Evolutionary conservation across 768 basidiomycete species (phyloP).

Genomic region (Tulasnella sp.): DNA sequence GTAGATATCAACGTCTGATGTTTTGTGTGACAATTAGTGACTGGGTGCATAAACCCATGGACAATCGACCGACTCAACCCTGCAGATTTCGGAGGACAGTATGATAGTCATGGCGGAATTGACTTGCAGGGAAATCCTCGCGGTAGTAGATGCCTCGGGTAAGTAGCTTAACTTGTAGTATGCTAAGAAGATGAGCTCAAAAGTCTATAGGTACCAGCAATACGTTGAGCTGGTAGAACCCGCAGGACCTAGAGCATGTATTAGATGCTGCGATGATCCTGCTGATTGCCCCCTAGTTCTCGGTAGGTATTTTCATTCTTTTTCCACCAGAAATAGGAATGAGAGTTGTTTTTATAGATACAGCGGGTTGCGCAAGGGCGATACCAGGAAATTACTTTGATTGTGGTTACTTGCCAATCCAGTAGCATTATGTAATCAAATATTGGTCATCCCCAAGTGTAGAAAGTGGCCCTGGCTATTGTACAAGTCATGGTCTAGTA

Average conservation of each 20-base stretch:
- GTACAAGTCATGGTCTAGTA: no score
- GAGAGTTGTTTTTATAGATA: not conserved
- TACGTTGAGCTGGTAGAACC: conserved; percentile 14
- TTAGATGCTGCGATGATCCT: conserved; percentile 10
- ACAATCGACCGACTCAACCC: conserved; percentile 11
- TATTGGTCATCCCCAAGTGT: not conserved
- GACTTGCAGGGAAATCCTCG: conserved; percentile 5
- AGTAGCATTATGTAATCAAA: not conserved
- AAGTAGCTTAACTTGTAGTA: not conserved
- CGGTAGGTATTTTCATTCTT: not conserved
- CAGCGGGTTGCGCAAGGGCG: conserved; percentile 3
- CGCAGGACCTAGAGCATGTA: not conserved
- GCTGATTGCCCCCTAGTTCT: conserved; percentile 6
- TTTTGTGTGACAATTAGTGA: not conserved
- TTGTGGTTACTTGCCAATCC: not conserved
- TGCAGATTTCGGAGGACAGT: conserved; percentile 11
- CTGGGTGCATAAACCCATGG: conserved; percentile 6
- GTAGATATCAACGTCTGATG: not conserved
- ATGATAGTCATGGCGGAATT: conserved; percentile 13
- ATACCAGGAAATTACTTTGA: conserved; percentile 14
- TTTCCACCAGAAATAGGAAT: not conserved
- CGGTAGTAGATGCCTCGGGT: conserved; percentile 14
- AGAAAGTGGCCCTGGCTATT: no score
- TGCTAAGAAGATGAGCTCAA: not conserved
- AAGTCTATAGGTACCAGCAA: not conserved